phyloP scores from a whole-genome alignment of 805 yeast genomes.

The Wickerhamiella cacticola region DNA sequence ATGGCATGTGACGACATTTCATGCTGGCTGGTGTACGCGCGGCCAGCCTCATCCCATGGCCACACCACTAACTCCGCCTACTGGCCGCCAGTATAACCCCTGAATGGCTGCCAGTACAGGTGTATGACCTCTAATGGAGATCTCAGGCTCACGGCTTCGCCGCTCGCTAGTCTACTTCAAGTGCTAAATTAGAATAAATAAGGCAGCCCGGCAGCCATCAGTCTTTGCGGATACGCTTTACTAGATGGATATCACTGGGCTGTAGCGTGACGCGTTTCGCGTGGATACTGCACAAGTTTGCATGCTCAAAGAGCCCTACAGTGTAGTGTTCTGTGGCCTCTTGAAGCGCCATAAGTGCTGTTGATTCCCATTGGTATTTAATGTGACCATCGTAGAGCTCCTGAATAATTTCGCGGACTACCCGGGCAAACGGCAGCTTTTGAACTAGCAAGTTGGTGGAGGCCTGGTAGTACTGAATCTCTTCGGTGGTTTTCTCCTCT shows the following conservation, averaged over 20 bases:
- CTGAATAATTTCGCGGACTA: conserved; percentile 91
- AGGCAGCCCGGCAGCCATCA: neutral
- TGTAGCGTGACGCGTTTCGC: conserved; percentile 98
- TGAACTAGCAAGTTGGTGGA: conserved; percentile 90
- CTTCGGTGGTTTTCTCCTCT: conserved; percentile 57
- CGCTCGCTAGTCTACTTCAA: no score
- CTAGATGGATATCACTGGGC: conserved; percentile 96
- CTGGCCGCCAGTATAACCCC: no score
- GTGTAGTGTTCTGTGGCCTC: conserved; percentile 98
- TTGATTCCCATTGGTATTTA: conserved; percentile 81
- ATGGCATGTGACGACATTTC: no score
- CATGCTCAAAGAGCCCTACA: conserved; percentile 92
- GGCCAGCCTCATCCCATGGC: no score
- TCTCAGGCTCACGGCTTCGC: no score
- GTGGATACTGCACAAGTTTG: conserved; percentile 96
- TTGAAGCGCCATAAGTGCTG: conserved; percentile 95
- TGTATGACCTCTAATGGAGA: no score
- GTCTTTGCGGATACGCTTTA: conserved; percentile 73
- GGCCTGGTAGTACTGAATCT: conserved; percentile 94
- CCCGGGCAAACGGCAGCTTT: conserved; percentile 94
- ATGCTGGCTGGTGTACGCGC: no score
- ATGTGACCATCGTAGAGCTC: conserved; percentile 59
- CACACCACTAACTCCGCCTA: no score
- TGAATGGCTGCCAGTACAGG: no score
- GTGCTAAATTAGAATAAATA: neutral